These are phyloP conservation scores for Pythium dissimile DNA, from an alignment of 352 stramenopile genomes.

Conservation along the genomic window DNA sequence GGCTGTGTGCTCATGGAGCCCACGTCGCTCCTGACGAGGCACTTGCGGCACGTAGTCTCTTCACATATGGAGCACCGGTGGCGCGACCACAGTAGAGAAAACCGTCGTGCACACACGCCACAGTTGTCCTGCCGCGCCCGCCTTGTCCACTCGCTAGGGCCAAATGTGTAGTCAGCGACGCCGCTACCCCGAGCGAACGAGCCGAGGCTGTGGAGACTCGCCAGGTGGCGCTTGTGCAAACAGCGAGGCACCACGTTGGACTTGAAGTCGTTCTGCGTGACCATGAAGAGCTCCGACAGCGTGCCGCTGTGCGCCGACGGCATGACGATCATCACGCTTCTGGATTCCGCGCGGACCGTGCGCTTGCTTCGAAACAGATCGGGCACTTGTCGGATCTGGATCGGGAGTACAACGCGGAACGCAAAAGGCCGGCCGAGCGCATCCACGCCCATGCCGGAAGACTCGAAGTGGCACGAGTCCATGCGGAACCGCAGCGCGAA, in stretches of 20 bases:
- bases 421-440: background rate
- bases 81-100: background rate
- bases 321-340: conserved; percentile 10
- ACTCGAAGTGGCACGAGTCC: conserved; percentile 6
- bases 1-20: too few relatives aligned
- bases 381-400: background rate
- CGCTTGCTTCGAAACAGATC: conserved; percentile 3
- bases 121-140: background rate
- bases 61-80: conserved; percentile 2
- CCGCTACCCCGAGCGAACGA: background rate
- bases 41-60: conserved; percentile 1
- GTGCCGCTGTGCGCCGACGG: background rate
- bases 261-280: conserved; percentile 8
- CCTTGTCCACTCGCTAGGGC: background rate
- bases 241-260: conserved; percentile 6
- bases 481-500: conserved; percentile 12
- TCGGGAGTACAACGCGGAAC: conserved; percentile 5
- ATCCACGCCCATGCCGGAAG: conserved; percentile 1
- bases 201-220: background rate
- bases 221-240: conserved; percentile 3
- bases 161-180: background rate
- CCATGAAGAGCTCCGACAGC: conserved; percentile 8
- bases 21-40: background rate
- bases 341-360: conserved; percentile 1
- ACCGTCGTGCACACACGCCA: background rate